Percentiles rank a stretch among this genome's conserved stretches.
phyloP scores from a whole-genome alignment of 331 rosid species.

The Spiraea crenata region DNA sequence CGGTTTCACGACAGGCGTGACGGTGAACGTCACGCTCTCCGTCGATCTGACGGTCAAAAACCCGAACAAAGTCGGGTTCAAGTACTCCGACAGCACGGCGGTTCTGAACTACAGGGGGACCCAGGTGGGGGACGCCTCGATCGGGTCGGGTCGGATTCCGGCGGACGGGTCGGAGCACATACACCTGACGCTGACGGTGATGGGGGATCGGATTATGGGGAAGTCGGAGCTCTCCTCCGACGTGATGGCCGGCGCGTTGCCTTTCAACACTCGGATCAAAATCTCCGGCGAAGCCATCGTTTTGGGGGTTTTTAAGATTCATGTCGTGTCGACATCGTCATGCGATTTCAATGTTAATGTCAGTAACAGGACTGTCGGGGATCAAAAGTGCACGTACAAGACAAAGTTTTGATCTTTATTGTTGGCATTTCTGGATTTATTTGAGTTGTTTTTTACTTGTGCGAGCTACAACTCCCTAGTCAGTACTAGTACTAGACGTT shows the following conservation, averaged over 20 bases:
- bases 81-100: slow-evolving; percentile 38
- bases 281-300: slow-evolving; percentile 41
- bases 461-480: background rate
- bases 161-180: slow-evolving; percentile 31
- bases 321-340: slow-evolving; percentile 32
- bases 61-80: slow-evolving; percentile 50
- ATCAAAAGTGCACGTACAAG: slow-evolving; percentile 36
- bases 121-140: slow-evolving; percentile 48
- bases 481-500: background rate
- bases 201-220: slow-evolving; percentile 54
- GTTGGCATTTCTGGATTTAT: background rate
- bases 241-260: slow-evolving; percentile 35
- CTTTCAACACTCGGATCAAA: slow-evolving; percentile 34
- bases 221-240: slow-evolving; percentile 34
- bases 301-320: slow-evolving; percentile 43
- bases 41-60: slow-evolving; percentile 44
- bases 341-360: slow-evolving; percentile 46
- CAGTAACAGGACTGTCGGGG: slow-evolving; percentile 12
- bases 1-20: slow-evolving; percentile 6
- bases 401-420: slow-evolving; percentile 33
- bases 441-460: background rate
- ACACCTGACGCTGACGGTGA: slow-evolving; percentile 42
- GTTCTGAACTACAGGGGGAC: slow-evolving; percentile 51
- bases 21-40: slow-evolving; percentile 48
- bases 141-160: slow-evolving; percentile 34